These are phyloP conservation scores for Trichoderma sp. DNA, from an alignment of 2,329 filamentous ascomycete species.

Conservation along the genomic window DNA sequence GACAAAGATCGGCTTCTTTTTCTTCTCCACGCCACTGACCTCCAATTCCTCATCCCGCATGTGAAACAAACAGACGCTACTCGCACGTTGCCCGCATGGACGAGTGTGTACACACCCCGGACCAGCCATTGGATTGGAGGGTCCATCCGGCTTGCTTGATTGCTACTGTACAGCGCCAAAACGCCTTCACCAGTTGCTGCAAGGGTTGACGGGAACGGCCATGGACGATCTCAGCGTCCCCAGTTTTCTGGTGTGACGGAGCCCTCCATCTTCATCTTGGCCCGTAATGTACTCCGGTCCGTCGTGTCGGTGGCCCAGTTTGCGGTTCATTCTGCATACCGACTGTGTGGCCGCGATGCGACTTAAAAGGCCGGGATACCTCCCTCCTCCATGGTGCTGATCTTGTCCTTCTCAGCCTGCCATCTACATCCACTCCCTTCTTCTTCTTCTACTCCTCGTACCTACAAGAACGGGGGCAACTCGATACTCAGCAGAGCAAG, in stretches of 20 bases:
- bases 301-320: not conserved
- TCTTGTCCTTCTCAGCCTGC: not conserved
- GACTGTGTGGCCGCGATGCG: slow-evolving; percentile 2
- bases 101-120: not conserved
- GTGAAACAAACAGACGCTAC: not conserved
- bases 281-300: not conserved
- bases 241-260: slow-evolving; percentile 2
- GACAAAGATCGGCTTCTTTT: not conserved
- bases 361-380: slow-evolving; percentile 17
- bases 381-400: slow-evolving; percentile 5
- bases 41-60: slow-evolving; percentile 3
- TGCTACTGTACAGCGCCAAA: not conserved
- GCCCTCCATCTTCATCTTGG: slow-evolving; percentile 2
- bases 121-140: too few relatives aligned
- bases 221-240: not conserved
- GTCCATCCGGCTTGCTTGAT: not conserved
- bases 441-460: not conserved
- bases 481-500: not conserved
- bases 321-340: not conserved
- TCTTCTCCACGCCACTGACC: not conserved
- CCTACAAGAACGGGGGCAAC: not conserved
- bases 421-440: not conserved
- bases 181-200: not conserved
- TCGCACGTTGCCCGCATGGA: slow-evolving; percentile 1
- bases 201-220: slow-evolving; percentile 10